phyloP scores from a whole-genome alignment of 2,329 filamentous ascomycete genomes.

The Pseudopithomyces maydicus region DNA sequence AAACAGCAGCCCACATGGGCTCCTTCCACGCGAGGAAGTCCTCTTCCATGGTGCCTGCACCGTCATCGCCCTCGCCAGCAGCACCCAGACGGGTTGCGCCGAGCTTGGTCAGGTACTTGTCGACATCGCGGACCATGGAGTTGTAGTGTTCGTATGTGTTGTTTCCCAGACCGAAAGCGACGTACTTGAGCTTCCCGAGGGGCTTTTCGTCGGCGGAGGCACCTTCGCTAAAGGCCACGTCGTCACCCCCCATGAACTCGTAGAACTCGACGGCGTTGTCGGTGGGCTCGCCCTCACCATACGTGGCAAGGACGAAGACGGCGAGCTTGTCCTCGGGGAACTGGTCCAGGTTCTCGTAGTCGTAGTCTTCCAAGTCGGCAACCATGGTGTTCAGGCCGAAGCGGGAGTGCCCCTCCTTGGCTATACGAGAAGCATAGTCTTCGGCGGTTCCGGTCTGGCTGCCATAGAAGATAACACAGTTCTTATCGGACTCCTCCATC shows the following conservation, averaged over 20 bases:
- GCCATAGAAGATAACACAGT: conserved; percentile 97
- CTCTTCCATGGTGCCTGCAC: conserved; percentile 98
- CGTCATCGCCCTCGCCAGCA: conserved; percentile 95
- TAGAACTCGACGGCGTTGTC: conserved; percentile 99
- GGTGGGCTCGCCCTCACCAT: conserved; percentile 97
- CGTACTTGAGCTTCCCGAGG: conserved; percentile 84
- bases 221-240: conserved; percentile 78
- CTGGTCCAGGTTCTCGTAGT: conserved; percentile 89
- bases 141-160: conserved; percentile 99
- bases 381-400: conserved; percentile 99
- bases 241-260: conserved; percentile 88
- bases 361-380: conserved; percentile 96
- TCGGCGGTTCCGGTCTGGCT: conserved; percentile 98
- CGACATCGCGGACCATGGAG: conserved; percentile 92
- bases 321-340: conserved; percentile 89
- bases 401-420: conserved; percentile 95
- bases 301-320: conserved; percentile 95
- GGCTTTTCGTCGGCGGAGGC: conserved; percentile 67
- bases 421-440: conserved; percentile 93
- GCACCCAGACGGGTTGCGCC: conserved; percentile 84
- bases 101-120: conserved; percentile 78
- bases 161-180: conserved; percentile 95
- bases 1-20: conserved; percentile 91
- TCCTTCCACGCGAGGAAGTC: conserved; percentile 99
- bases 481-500: conserved; percentile 93